A percentile compares a stretch with the other conserved stretches of the same genome.
Conservation (phyloP, 2,329 filamentous ascomycete genomes). For the Aspergillus phoenicis region DNA sequence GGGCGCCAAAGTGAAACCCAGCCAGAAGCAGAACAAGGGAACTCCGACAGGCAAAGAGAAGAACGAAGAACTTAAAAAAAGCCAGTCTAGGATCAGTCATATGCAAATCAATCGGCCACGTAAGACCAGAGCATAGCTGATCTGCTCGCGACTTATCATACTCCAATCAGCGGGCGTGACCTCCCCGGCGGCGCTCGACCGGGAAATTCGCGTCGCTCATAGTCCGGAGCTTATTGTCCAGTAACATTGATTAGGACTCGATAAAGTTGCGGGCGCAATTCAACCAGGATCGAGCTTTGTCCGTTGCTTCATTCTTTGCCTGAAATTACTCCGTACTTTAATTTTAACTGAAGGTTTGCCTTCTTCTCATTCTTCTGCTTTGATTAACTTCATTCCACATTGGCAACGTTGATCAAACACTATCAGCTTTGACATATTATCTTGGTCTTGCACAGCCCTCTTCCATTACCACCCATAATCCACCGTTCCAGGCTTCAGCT, state of each 20-base stretch:
- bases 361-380: no score
- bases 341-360: slow-evolving; percentile 9
- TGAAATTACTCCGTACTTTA: slow-evolving; percentile 1
- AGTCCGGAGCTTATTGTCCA: slow-evolving; percentile 21
- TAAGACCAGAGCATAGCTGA: slow-evolving; percentile 6
- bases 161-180: neutral
- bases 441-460: neutral
- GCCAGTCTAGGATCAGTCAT: slow-evolving; percentile 15
- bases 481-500: neutral
- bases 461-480: neutral
- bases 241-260: slow-evolving; percentile 14
- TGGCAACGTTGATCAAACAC: no score
- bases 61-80: neutral
- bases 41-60: neutral
- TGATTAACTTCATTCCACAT: no score
- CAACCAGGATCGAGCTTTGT: slow-evolving; percentile 21
- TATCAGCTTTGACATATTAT: neutral
- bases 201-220: slow-evolving; percentile 1
- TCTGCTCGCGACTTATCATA: slow-evolving; percentile 12
- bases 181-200: neutral
- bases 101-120: slow-evolving; percentile 15
- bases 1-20: neutral
- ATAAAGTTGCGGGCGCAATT: slow-evolving; percentile 22
- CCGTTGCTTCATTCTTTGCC: slow-evolving; percentile 11
- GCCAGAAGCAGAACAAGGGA: neutral